Base-by-base conservation (phyloP, 345 rosid genomes). In the Ricinus communis region DNA sequence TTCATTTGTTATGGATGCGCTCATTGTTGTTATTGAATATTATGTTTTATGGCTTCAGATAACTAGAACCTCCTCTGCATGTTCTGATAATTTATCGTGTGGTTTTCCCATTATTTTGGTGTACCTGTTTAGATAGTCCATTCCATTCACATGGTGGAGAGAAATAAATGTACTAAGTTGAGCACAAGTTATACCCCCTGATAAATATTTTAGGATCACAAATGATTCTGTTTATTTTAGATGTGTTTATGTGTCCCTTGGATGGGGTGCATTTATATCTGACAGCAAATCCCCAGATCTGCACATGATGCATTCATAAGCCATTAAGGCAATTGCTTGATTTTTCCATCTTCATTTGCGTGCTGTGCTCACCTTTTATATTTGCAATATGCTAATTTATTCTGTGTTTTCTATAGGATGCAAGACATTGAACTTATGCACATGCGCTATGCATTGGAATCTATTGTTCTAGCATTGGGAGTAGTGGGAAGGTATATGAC, bases 341-440 rank as follows among this genome's bases (percentile, higher is more conserved):
- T 14, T 63, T 24, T 53, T 18, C n/a, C 31, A 14, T 33, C 57
- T 66, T 73, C 27, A 7, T 40, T 36, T 24, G 8, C 47, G 9
- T 40, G 31, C 15, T 51, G 18, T 11, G 45, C 19, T 36, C 14
- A 11, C 49, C 62, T 40, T 69, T 19, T 9, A n/a, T 53, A 46
- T 38, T 68, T 43, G 24, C 46, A 15, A 22, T 40, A 19, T 31
- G 47, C 58, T 70, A n/a, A 63, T 24, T 33, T 40, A 33, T 22
- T 60, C 31, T 41, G 61, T 58, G 21, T 63, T 69, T 76, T 71
- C 43, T 59, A 51, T 70, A 94, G 98, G 90, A 82, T 88, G 90
- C 91, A 88, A 81, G 98, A 94, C 81, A 85, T 90, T 81, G 98
- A 94, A 82, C 87, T 94, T 75, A 91, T 94, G 96, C 93, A 84